Conservation (phyloP, 1,284 basidiomycete species). For the Phylloboletellus chloephorus region DNA sequence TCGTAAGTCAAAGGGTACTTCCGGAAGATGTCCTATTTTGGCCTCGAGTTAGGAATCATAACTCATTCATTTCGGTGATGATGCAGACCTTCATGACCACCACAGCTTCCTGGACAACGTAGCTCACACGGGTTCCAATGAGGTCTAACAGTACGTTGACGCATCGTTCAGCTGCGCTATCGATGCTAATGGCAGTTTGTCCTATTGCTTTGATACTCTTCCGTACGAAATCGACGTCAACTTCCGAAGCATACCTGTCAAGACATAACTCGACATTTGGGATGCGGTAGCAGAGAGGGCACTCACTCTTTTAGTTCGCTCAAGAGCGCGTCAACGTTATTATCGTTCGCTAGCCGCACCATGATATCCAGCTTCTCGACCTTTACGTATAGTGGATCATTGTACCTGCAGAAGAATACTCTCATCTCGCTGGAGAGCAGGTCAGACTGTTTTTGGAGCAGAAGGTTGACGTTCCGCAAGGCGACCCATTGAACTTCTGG, state of each 20-base stretch:
- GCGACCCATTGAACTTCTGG: conserved; percentile 96
- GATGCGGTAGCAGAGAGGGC: background rate
- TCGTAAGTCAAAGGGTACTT: conserved; percentile 98
- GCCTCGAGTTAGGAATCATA: background rate
- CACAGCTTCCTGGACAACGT: conserved; percentile 97
- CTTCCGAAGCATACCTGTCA: conserved; percentile 87
- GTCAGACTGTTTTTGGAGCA: conserved; percentile 89
- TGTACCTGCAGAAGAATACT: conserved; percentile 99
- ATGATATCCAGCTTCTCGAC: conserved; percentile 98
- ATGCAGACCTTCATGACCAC: conserved; percentile 89
- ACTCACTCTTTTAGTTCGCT: conserved; percentile 92
- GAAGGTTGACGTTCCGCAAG: conserved; percentile 91
- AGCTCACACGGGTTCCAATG: conserved; percentile 89
- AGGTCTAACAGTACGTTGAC: conserved; percentile 91
- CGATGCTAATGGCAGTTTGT: conserved; percentile 94
- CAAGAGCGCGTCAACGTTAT: conserved; percentile 90
- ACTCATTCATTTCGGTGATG: background rate
- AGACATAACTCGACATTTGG: conserved; percentile 2
- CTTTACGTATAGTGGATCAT: conserved; percentile 97
- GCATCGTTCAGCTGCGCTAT: conserved; percentile 88
- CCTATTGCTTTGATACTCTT: conserved; percentile 94
- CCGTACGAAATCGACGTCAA: conserved; percentile 97
- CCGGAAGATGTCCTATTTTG: conserved; percentile 86
- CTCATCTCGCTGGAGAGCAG: conserved; percentile 93
- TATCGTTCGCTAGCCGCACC: conserved; percentile 88